phyloP scores from a whole-genome alignment of 768 basidiomycete genomes.

The Coprinellus aureogranulatus region DNA sequence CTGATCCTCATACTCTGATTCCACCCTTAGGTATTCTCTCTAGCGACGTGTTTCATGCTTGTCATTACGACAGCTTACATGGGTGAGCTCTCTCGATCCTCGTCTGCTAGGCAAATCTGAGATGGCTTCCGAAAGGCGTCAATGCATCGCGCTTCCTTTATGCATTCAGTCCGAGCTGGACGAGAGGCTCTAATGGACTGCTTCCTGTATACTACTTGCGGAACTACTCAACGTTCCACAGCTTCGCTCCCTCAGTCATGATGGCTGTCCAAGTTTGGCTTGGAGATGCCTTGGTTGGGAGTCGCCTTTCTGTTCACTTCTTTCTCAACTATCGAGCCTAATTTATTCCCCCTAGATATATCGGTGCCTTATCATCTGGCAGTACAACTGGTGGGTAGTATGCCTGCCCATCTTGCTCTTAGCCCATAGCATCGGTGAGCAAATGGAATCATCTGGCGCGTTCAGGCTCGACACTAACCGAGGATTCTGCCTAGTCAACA shows the following conservation, averaged over 20 bases:
- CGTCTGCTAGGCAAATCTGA: no score
- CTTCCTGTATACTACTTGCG: slow-evolving; percentile 1
- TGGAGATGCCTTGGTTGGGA: no score
- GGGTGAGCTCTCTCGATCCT: no score
- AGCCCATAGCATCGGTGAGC: neutral
- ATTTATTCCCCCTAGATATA: neutral
- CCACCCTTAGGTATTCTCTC: no score
- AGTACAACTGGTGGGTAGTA: neutral
- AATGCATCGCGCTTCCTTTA: neutral
- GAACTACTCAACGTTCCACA: neutral
- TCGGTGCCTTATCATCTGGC: slow-evolving; percentile 6
- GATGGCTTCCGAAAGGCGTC: no score
- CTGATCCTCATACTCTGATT: no score
- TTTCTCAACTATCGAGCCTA: neutral
- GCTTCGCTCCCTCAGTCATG: neutral
- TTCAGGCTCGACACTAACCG: no score
- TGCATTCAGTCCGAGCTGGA: neutral
- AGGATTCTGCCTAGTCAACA: neutral
- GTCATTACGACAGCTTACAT: no score
- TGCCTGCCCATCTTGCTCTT: neutral
- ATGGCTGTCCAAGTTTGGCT: neutral
- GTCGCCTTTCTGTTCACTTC: neutral
- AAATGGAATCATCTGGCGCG: neutral
- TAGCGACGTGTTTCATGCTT: no score
- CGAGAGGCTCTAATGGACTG: neutral